Evolutionary conservation across 768 basidiomycete species (phyloP).

Genomic region (Tulasnella calospora): DNA sequence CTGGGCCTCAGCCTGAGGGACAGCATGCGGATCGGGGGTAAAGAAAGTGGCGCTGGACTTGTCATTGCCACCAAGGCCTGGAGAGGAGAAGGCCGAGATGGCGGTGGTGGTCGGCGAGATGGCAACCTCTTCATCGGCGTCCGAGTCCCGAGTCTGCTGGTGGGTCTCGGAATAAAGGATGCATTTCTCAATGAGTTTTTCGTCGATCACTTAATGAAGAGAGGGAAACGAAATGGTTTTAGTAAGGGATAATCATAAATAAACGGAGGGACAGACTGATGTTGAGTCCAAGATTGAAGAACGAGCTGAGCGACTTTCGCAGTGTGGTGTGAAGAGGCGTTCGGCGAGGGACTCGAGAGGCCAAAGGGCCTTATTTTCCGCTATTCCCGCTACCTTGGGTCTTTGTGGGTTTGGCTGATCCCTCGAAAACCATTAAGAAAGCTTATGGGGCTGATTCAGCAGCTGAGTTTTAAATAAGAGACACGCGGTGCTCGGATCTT

Average conservation of each 20-base stretch:
- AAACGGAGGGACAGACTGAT: constrained; percentile 9
- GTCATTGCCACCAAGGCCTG: constrained; percentile 12
- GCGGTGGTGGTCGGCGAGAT: constrained; percentile 13
- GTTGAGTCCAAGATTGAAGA: background rate
- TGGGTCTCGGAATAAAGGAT: background rate
- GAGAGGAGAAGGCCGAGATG: constrained; percentile 11
- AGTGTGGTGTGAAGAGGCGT: background rate
- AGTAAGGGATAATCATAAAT: constrained; percentile 4
- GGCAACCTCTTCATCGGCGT: background rate
- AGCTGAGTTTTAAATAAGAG: too few relatives aligned
- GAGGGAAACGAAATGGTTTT: constrained; percentile 9
- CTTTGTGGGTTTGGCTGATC: too few relatives aligned
- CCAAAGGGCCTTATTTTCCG: too few relatives aligned
- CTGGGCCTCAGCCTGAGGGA: constrained; percentile 27
- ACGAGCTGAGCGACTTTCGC: constrained; percentile 2
- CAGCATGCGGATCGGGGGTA: constrained; percentile 24
- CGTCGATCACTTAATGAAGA: background rate
- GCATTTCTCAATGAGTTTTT: background rate
- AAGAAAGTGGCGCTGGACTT: constrained; percentile 20
- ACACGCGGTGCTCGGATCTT: too few relatives aligned
- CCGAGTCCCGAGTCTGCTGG: background rate
- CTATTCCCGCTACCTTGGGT: too few relatives aligned
- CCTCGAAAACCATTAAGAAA: too few relatives aligned
- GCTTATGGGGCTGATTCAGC: too few relatives aligned
- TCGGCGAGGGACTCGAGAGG: constrained; percentile 4